Conservation (phyloP, 768 basidiomycete genomes). For the Hypholoma sublateritium region DNA sequence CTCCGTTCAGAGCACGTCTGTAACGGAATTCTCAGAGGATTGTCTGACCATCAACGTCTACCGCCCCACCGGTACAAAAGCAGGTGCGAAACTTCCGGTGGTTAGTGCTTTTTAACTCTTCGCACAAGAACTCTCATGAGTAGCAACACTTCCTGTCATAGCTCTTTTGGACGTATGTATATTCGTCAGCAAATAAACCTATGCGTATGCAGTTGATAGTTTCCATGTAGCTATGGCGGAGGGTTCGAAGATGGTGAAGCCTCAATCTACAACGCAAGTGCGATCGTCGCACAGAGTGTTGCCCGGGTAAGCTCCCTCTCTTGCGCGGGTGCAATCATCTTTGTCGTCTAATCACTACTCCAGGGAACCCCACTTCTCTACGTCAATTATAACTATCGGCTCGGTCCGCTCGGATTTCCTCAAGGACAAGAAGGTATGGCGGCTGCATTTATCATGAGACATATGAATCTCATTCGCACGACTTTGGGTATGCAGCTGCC, state of each 20-base stretch:
- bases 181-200: not conserved
- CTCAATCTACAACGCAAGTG: conserved; percentile 30
- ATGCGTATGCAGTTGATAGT: not conserved
- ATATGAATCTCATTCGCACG: not conserved
- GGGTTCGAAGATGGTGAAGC: conserved; percentile 31
- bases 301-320: conserved; percentile 24
- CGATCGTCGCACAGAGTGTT: conserved; percentile 35
- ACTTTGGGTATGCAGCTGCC: conserved; percentile 24
- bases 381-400: conserved; percentile 40
- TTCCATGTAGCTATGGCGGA: conserved; percentile 30
- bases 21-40: conserved; percentile 48
- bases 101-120: conserved; percentile 20
- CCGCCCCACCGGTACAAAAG: conserved; percentile 39
- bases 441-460: not conserved
- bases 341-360: not conserved
- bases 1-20: conserved; percentile 26
- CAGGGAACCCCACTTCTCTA: conserved; percentile 46
- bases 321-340: not conserved
- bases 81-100: conserved; percentile 35
- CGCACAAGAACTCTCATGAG: not conserved
- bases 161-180: conserved; percentile 40
- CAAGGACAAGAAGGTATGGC: conserved; percentile 34
- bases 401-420: conserved; percentile 47
- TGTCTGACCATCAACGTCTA: conserved; percentile 62
- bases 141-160: conserved; percentile 5